These are phyloP conservation scores for Biscogniauxia marginata DNA, from an alignment of 2,329 filamentous ascomycete species.

Conservation along the genomic window DNA sequence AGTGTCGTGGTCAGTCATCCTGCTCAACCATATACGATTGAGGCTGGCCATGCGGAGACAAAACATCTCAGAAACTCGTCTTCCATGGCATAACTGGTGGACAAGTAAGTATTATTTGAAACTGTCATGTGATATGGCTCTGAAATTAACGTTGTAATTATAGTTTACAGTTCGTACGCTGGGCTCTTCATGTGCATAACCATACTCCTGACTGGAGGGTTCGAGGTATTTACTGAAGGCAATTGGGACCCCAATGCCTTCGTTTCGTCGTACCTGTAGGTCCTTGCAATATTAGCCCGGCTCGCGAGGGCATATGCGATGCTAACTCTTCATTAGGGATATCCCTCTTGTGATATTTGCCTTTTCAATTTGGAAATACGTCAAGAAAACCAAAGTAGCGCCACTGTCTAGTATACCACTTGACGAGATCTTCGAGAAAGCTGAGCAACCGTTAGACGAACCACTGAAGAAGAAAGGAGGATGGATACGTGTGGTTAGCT, in stretches of 20 bases:
- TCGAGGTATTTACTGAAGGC: slow-evolving; percentile 59
- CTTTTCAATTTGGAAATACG: slow-evolving; percentile 64
- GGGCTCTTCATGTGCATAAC: slow-evolving; percentile 60
- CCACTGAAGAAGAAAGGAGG: slow-evolving; percentile 4
- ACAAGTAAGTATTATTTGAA: slow-evolving; percentile 46
- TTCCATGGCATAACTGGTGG: slow-evolving; percentile 65
- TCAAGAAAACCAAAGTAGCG: slow-evolving; percentile 59
- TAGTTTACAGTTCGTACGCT: slow-evolving; percentile 59
- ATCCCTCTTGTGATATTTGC: slow-evolving; percentile 57
- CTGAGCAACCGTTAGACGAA: slow-evolving; percentile 35
- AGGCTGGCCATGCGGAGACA: slow-evolving; percentile 54
- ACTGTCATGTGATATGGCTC: not conserved
- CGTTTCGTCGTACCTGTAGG: slow-evolving; percentile 62
- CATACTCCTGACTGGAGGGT: slow-evolving; percentile 70
- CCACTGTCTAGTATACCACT: slow-evolving; percentile 52
- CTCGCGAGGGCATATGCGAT: not conserved
- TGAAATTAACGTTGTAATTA: not conserved
- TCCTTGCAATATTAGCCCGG: slow-evolving; percentile 10
- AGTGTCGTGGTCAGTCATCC: slow-evolving; percentile 60
- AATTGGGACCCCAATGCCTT: slow-evolving; percentile 58
- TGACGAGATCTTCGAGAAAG: slow-evolving; percentile 49
- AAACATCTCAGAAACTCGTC: slow-evolving; percentile 44
- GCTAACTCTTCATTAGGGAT: slow-evolving; percentile 41
- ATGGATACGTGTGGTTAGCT: slow-evolving; percentile 11
- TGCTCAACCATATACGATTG: slow-evolving; percentile 60